Evolutionary conservation across 2,329 filamentous ascomycete species (phyloP), one percentile per base, ranked within the genome.

Genomic region (Harringtonia aguacate): DNA sequence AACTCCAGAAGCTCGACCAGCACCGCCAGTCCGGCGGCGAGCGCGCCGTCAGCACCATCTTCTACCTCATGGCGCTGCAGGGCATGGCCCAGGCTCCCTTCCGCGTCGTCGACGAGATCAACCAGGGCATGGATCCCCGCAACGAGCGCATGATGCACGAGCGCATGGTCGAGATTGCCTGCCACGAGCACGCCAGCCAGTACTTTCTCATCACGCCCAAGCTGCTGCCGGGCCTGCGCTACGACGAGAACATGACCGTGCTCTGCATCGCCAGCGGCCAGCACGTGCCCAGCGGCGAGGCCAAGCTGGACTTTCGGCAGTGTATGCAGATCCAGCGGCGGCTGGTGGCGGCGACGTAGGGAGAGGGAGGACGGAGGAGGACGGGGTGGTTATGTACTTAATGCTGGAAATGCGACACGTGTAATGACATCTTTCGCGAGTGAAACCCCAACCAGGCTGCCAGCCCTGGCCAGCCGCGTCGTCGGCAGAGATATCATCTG

Each of bases 141-240:
- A 98, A 98, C 64, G 92, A 98, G 65, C 85, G 92, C 54, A 94
- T 95, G 78, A 89, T 98, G 15, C 92, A 98, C 65, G 87, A 90
- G 59, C 86, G 92, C 50, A 94, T 98, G 84, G 92, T 98, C 9
- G 88, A 95, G 57, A 95, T 98, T 58, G 92, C 92, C 36, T 97
- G 92, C 62, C 77, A 79, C 52, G 81, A 88, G 61, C 79, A 84
- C 60, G 79, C 78, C n/a, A 75, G 71, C 52, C 80, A 84, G 66
- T 98, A 98, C 66, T 98, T 98, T 68, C 78, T 98, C 50, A 94
- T 98, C 66, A 98, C 92, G 36, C 92, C 92, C 5, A 98, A 98
- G 67, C 71, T 98, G 48, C 77, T 98, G 47, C 84, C 80, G 6
- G 86, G 84, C 12, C 68, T 98, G 47, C 79, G 80, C 53, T 98